Conservation (phyloP, 1,284 basidiomycete species). For the Moesziomyces parantarcticus region DNA sequence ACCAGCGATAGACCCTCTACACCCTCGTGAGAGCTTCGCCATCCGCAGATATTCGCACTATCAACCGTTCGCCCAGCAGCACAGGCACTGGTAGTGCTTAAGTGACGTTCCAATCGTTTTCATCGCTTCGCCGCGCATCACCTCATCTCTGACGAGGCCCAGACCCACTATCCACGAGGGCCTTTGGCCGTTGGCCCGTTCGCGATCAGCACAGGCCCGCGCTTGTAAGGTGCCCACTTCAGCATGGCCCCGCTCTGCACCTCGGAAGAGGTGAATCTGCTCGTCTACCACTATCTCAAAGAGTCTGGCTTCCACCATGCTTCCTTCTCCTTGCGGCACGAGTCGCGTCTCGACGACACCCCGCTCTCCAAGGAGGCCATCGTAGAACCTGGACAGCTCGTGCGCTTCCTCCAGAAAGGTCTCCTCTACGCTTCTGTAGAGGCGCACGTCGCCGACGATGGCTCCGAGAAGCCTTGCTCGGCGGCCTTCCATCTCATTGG, state of each 20-base stretch:
- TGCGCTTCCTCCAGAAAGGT: constrained; percentile 63
- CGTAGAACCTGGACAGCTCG: constrained; percentile 63
- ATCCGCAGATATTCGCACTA: neutral
- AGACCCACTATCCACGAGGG: neutral
- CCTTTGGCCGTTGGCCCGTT: constrained; percentile 3
- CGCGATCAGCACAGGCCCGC: neutral
- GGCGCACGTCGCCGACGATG: constrained; percentile 56
- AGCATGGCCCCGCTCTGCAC: constrained; percentile 58
- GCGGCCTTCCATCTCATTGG: constrained; percentile 57
- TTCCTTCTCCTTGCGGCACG: constrained; percentile 63
- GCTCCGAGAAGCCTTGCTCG: constrained; percentile 60
- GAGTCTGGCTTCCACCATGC: constrained; percentile 64
- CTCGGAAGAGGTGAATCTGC: constrained; percentile 64
- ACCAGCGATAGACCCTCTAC: neutral
- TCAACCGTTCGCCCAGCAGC: neutral
- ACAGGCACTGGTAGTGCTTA: neutral
- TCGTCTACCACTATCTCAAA: constrained; percentile 67
- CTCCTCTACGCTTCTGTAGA: constrained; percentile 65
- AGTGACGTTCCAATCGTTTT: neutral
- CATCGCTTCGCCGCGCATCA: neutral
- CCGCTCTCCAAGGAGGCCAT: constrained; percentile 62
- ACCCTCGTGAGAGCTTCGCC: neutral
- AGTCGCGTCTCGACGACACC: constrained; percentile 63
- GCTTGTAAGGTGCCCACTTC: constrained; percentile 1
- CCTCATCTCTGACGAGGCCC: neutral